Percentiles rank a stretch among this genome's conserved stretches.
These are phyloP conservation scores for Cutaneotrichosporon dermatis DNA, from an alignment of 1,284 basidiomycete genomes.

Conservation along the genomic window DNA sequence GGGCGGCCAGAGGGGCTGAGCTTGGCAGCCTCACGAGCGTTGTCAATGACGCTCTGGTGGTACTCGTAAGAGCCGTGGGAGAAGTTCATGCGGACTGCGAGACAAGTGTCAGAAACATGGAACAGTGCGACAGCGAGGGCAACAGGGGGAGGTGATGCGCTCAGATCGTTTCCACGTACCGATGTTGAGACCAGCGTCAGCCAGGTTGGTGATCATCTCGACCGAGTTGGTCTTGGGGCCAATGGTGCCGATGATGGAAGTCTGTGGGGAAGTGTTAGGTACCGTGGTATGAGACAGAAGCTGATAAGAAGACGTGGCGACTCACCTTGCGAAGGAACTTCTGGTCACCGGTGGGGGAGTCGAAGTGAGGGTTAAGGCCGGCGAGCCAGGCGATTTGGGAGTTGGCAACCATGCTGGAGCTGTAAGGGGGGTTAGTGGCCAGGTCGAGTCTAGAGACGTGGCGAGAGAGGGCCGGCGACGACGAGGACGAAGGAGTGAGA, in stretches of 20 bases:
- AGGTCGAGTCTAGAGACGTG: slow-evolving; percentile 14
- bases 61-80: slow-evolving; percentile 95
- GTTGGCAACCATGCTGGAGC: slow-evolving; percentile 11
- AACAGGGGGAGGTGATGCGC: not conserved
- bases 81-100: slow-evolving; percentile 92
- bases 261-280: slow-evolving; percentile 55
- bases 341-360: slow-evolving; percentile 63
- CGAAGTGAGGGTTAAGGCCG: slow-evolving; percentile 66
- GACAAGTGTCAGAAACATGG: not conserved
- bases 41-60: slow-evolving; percentile 96
- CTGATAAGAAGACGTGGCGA: slow-evolving; percentile 13
- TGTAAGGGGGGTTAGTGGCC: slow-evolving; percentile 5
- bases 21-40: slow-evolving; percentile 77
- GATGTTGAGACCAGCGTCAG: slow-evolving; percentile 89
- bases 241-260: slow-evolving; percentile 93
- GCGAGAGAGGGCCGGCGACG: slow-evolving; percentile 6
- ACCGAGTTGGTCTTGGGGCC: slow-evolving; percentile 88
- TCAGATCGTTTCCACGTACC: slow-evolving; percentile 56
- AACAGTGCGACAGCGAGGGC: not conserved
- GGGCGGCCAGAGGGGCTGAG: slow-evolving; percentile 72
- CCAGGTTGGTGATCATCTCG: slow-evolving; percentile 75
- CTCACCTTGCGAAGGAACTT: slow-evolving; percentile 84
- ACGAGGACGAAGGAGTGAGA: not conserved
- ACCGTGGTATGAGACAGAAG: slow-evolving; percentile 1
- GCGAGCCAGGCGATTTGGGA: slow-evolving; percentile 84